These are phyloP conservation scores for Blastobotrys elegans DNA, from an alignment of 1,139 yeast genomes.

Conservation along the genomic window DNA sequence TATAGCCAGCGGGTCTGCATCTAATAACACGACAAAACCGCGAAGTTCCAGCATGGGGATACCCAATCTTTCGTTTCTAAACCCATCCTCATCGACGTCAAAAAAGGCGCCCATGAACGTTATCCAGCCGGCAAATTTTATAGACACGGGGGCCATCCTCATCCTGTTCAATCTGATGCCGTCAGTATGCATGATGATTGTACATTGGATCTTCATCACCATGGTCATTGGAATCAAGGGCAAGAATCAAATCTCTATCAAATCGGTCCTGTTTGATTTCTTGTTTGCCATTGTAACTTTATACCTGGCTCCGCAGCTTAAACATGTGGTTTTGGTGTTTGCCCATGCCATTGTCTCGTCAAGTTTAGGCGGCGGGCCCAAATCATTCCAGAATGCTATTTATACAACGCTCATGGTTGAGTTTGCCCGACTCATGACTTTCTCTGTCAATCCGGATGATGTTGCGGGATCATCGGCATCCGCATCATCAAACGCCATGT, in stretches of 20 bases:
- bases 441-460: neutral
- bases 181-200: conserved; percentile 25
- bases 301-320: conserved; percentile 25
- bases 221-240: conserved; percentile 4
- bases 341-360: conserved; percentile 37
- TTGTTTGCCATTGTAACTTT: conserved; percentile 24
- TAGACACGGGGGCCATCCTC: conserved; percentile 33
- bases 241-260: neutral
- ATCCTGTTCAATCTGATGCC: conserved; percentile 30
- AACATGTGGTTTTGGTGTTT: conserved; percentile 27
- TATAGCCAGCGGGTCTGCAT: neutral
- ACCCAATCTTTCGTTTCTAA: neutral
- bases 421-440: conserved; percentile 1
- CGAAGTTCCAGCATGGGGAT: neutral
- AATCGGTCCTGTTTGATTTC: conserved; percentile 6
- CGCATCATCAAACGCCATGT: neutral
- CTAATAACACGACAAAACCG: neutral
- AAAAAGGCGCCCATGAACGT: conserved; percentile 14
- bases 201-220: conserved; percentile 28
- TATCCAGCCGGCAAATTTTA: conserved; percentile 28
- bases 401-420: conserved; percentile 29
- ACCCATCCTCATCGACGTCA: neutral
- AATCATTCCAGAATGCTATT: conserved; percentile 30
- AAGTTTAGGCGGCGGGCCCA: conserved; percentile 33
- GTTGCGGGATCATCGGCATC: too few relatives aligned